These are phyloP conservation scores for Cordyceps tenuipes DNA, from an alignment of 2,329 filamentous ascomycete genomes.

Conservation along the genomic window DNA sequence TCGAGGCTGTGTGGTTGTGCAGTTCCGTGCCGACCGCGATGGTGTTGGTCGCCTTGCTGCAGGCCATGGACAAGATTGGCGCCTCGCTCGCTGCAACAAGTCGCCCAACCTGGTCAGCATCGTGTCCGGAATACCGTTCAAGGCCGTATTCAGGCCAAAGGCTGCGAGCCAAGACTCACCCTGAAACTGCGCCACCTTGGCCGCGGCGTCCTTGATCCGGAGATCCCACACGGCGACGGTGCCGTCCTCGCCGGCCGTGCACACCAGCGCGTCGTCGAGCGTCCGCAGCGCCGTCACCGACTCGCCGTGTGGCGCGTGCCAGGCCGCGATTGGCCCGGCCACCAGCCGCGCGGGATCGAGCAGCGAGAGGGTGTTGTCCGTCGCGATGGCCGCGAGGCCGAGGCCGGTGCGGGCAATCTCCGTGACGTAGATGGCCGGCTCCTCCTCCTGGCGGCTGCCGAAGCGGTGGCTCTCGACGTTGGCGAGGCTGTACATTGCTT, in stretches of 20 bases:
- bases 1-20: conserved; percentile 52
- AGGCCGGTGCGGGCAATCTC: conserved; percentile 43
- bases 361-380: conserved; percentile 60
- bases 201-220: conserved; percentile 33
- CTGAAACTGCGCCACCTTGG: conserved; percentile 36
- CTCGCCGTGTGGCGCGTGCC: conserved; percentile 43
- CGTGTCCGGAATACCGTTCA: too few relatives aligned
- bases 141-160: not conserved
- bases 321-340: conserved; percentile 37
- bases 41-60: conserved; percentile 45
- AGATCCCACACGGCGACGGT: conserved; percentile 59
- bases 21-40: conserved; percentile 69
- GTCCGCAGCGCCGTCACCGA: conserved; percentile 56
- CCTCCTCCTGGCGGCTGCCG: conserved; percentile 27
- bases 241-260: conserved; percentile 66
- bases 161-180: conserved; percentile 25
- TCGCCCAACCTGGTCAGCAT: conserved; percentile 15
- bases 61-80: conserved; percentile 58
- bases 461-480: conserved; percentile 24
- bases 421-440: conserved; percentile 43
- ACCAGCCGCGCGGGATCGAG: conserved; percentile 53
- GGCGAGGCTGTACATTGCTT: conserved; percentile 28
- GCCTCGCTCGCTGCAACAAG: conserved; percentile 30
- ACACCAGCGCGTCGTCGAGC: conserved; percentile 46
- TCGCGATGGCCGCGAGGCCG: conserved; percentile 55